Base-by-base conservation (phyloP, 345 rosid genomes). In the Eucalyptus polyanthemos region DNA sequence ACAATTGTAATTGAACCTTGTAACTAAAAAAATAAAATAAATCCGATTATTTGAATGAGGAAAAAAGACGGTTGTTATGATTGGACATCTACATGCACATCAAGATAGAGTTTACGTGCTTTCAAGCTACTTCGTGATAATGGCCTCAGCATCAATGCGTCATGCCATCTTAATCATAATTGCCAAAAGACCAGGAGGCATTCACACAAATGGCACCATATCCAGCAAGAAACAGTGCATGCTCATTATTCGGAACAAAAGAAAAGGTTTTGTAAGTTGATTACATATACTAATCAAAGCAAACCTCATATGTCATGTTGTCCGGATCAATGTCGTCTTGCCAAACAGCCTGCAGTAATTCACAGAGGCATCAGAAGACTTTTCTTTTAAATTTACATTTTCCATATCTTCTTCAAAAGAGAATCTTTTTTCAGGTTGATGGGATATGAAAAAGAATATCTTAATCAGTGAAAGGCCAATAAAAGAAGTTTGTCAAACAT, bases 271-370 rank as follows among this genome's bases (percentile, higher is more conserved):
- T 12, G 44, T 76, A 40, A 76, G 85, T 21, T 76, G 27, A 76
- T 76, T 76, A 40, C 47, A 40, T 76, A 76, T 37, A 76, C 85
- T 76, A 76, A 76, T 76, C 45, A 76, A 37, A 76, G 47, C 94
- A 90, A 92, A 95, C 96, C 96, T 95, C 96, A 50, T 95, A 95
- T 85, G 96, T 94, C 97, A 95, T 96, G 93, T 88, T 93, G 91
- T 96, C 96, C 11, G 93, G 96, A 93, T 96, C 94, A 21, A 96
- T 49, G 51, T 91, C 91, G 86, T 93, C 97, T 91, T 95, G 96
- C 96, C 95, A 95, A 88, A 90, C 90, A 80, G 85, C 95, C 96
- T 96, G 95, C 89, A 89, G 86, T 88, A 93, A 80, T 86, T 56
- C 80, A 62, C 56, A 40, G 5, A 42, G 65, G 27, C 51, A 86